Evolutionary conservation across 2,329 filamentous ascomycete species (phyloP), one percentile per base, ranked within the genome.

Genomic region (Aspergillus fischeri): DNA sequence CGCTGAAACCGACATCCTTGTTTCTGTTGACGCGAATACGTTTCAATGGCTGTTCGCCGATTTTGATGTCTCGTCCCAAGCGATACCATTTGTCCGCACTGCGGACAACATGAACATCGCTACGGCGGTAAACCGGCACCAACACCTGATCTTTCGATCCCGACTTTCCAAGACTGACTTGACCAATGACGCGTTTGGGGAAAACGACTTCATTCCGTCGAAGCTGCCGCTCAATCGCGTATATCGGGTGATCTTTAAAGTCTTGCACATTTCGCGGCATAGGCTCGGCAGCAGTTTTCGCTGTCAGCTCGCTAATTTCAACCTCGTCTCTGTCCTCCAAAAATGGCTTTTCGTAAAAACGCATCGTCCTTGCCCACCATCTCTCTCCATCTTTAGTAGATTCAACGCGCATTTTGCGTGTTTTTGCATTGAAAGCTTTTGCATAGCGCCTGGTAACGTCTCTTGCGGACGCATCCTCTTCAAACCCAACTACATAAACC

Each of bases 1-100:
- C 75, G 3, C 58, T 29, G 53, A 64, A 28, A 38, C 54, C 51
- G 59, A 62, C 58, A 63, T 21, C 44, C 17, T 70, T 66, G 72
- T 68, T 61, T 73, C 63, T 77, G 73, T 65, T 83, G 3, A 69
- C 81, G 0, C 81, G 78, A 2, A 91, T 76, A 69, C 88, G 87
- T 70, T 96, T 97, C 14, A 90, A 81, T 0, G 94, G 91, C 55
- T 94, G 88, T 70, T 96, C 90, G 14, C 88, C 86, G 0, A 84
- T 76, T 63, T 86, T 90, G 7, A 99, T 85, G 61, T 92, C 87
- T 27, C 91, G 83, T 0, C 94, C 94, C 58, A 93, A 76, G 2
- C 92, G 86, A 72, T 94, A 97, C 95, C 94, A 99, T 61, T 89
- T 91, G 63, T 96, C 91, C 3, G 86, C 86, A 60, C 86, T 95